phyloP scores from a whole-genome alignment of 352 stramenopile species.

The Aphanomyces cochlioides region DNA sequence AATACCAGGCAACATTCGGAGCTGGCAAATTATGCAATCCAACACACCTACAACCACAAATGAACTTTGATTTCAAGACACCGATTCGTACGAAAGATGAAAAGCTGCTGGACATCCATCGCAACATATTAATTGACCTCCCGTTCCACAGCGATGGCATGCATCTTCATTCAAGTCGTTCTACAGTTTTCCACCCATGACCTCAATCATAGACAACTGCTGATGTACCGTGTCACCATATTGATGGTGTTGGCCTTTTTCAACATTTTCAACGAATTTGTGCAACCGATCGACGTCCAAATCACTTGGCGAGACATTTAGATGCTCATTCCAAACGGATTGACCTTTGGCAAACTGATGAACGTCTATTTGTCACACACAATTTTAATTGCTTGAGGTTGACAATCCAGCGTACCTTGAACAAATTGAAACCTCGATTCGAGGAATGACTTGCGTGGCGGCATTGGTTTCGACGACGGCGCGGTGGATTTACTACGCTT shows the following conservation, averaged over 20 bases:
- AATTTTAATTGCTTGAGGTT: no score
- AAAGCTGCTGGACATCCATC: constrained; percentile 74
- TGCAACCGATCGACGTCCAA: constrained; percentile 63
- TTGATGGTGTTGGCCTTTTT: constrained; percentile 53
- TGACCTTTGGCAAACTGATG: constrained; percentile 55
- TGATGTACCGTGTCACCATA: constrained; percentile 51
- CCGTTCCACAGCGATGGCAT: constrained; percentile 66
- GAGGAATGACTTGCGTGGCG: constrained; percentile 45
- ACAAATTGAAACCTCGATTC: constrained; percentile 51
- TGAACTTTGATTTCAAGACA: background rate
- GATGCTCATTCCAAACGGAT: constrained; percentile 66
- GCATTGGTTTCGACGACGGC: background rate
- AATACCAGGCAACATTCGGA: constrained; percentile 16
- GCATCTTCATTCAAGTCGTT: constrained; percentile 80
- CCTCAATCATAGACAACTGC: background rate
- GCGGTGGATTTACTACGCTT: background rate
- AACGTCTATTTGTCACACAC: constrained; percentile 37
- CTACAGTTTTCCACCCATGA: constrained; percentile 32
- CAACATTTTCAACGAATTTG: constrained; percentile 64
- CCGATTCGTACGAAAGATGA: constrained; percentile 50
- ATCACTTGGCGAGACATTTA: constrained; percentile 39
- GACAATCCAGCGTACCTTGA: constrained; percentile 20
- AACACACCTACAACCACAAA: constrained; percentile 15
- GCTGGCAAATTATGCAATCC: constrained; percentile 16
- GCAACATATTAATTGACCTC: constrained; percentile 75